Base-by-base conservation (phyloP, 495 filamentous ascomycete species). In the Penicillium macrosclerotiorum region DNA sequence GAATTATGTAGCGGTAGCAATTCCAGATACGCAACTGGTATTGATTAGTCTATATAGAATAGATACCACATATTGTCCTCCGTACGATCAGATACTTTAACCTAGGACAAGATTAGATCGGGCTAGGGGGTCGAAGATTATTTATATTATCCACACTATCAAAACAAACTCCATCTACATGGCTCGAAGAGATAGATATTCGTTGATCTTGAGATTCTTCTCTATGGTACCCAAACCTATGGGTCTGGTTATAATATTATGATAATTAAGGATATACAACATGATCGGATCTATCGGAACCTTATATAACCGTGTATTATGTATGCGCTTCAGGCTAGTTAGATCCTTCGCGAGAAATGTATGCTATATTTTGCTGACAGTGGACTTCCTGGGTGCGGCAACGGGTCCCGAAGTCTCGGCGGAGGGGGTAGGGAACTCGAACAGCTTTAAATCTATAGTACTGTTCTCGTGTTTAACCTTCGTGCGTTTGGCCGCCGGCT, bases 171-270 rank as follows among this genome's bases (percentile, higher is more conserved):
- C 94, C 11, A 72, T 66, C 26, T 83, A 72, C 55, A 91, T 79
- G 12, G 75, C 82, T 31, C 83, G 76, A 3, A 88, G 64, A 8
- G 72, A 75, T 5, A 57, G 36, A 58, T 96, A 97, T 36, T 74
- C 61, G 32, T 76, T 71, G n/a, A 71, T 71, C 52, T 85, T 89
- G 5, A 97, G 67, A 49, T 88, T 90, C 27, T 79, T 68, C 52
- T 97, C 93, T 59, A 97, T 88, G 2, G 82, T 85, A 35, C 73
- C 74, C 9, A 98, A 75, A 60, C 96, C 93, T 74, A 92, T 89
- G 0, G 91, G 90, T 0, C 81, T 74, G 16, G 78, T 77, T 49
- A 98, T 78, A 51, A 88, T 79, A 3, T 75, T 72, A 3, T 68
- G 72, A 61, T 98, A 98, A 22, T 70, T 76, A 0, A 84, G 85